A percentile compares a stretch with the other conserved stretches of the same genome.
Evolutionary conservation across 352 stramenopile species (phyloP).

Genomic region (Globisporangium sylvaticum): DNA sequence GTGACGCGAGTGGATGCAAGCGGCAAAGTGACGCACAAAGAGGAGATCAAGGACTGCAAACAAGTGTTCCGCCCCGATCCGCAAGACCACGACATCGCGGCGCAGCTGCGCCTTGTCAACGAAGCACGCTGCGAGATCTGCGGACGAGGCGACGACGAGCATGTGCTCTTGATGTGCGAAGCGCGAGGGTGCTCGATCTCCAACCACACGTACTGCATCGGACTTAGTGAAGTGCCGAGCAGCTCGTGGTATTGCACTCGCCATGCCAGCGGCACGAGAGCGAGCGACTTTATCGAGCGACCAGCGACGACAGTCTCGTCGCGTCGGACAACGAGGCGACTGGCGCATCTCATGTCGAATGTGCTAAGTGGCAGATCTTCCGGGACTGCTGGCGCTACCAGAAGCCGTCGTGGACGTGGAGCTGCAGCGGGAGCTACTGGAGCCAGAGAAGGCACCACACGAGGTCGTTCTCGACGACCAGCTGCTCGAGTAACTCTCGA

Average conservation of each 20-base stretch:
- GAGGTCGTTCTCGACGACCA: constrained; percentile 4
- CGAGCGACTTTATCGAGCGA: constrained; percentile 55
- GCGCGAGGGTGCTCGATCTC: constrained; percentile 51
- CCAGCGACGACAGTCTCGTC: constrained; percentile 59
- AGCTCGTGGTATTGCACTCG: constrained; percentile 69
- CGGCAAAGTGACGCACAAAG: constrained; percentile 31
- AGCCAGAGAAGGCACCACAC: constrained; percentile 12
- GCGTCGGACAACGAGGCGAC: constrained; percentile 46
- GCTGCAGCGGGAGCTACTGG: constrained; percentile 8
- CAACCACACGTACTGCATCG: constrained; percentile 77
- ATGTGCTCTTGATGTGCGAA: constrained; percentile 79
- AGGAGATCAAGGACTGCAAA: constrained; percentile 45
- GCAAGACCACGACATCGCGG: constrained; percentile 57
- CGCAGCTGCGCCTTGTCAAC: constrained; percentile 66
- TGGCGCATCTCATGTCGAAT: constrained; percentile 76
- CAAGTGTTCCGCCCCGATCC: constrained; percentile 64
- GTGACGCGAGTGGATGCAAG: constrained; percentile 39
- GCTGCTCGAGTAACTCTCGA: constrained; percentile 21
- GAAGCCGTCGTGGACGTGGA: constrained; percentile 7
- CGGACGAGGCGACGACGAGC: constrained; percentile 71
- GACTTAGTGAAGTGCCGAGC: constrained; percentile 46
- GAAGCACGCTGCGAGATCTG: constrained; percentile 68
- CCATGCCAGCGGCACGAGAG: constrained; percentile 32
- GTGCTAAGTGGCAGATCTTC: constrained; percentile 31
- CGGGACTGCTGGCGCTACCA: neutral